Percentiles rank a stretch among this genome's conserved stretches.
phyloP scores from a whole-genome alignment of 139 green algal species.

The Marvania coccoides region DNA sequence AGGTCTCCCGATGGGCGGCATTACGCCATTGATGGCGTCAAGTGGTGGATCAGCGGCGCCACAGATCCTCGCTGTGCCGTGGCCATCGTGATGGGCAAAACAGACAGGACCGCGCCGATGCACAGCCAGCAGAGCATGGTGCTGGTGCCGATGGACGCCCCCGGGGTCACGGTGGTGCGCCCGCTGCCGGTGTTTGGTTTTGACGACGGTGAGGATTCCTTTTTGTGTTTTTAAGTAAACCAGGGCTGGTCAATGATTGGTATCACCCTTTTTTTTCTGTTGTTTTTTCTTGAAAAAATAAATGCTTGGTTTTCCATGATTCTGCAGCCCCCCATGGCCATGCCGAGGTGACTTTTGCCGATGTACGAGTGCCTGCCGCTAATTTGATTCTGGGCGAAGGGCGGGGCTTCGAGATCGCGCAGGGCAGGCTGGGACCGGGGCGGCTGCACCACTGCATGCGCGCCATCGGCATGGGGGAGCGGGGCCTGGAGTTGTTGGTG shows the following conservation, averaged over 20 bases:
- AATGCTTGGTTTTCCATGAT: too few species aligned
- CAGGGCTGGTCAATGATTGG: too few species aligned
- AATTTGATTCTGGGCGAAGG: conserved; percentile 76
- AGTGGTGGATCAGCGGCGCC: conserved; percentile 95
- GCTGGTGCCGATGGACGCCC: conserved; percentile 77
- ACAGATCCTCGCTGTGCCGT: conserved; percentile 73
- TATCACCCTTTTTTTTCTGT: too few species aligned
- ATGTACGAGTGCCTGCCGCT: conserved; percentile 55
- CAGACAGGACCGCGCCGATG: conserved; percentile 27
- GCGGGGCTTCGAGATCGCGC: conserved; percentile 97
- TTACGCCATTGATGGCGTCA: conserved; percentile 72
- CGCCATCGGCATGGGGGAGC: conserved; percentile 78
- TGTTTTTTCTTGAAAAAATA: too few species aligned
- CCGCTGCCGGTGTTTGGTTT: conserved; percentile 73
- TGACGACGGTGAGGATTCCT: too few species aligned
- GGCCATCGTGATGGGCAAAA: conserved; percentile 96
- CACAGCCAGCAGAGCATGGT: conserved; percentile 94
- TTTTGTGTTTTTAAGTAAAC: too few species aligned
- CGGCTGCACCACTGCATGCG: conserved; percentile 99
- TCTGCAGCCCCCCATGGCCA: conserved; percentile 95
- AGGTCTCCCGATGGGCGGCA: neutral
- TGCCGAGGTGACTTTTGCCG: conserved; percentile 78
- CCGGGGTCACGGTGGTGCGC: conserved; percentile 58
- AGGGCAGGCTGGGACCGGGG: conserved; percentile 89
- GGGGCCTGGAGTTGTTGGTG: conserved; percentile 61